A percentile compares a stretch with the other conserved stretches of the same genome.
phyloP scores from a whole-genome alignment of 192 early-diverging fungal genomes.

The Umbelopsis sp. region DNA sequence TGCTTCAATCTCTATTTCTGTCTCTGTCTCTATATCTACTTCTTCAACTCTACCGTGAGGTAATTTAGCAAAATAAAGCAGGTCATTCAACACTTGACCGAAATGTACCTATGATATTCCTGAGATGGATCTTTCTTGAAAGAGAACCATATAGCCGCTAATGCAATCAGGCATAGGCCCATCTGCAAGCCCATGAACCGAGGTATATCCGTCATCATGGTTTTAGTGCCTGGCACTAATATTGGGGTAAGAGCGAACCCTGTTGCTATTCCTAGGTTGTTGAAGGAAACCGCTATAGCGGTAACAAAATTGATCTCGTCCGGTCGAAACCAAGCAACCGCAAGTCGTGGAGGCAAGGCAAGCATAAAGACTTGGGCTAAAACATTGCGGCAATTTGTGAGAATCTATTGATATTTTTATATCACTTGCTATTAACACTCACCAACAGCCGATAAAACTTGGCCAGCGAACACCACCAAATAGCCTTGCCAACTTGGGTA shows the following conservation, averaged over 20 bases:
- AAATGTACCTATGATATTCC: not conserved
- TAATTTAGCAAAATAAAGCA: not conserved
- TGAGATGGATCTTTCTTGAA: not conserved
- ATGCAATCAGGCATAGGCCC: not conserved
- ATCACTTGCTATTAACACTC: not conserved
- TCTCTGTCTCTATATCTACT: not conserved
- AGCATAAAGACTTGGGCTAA: conserved; percentile 44
- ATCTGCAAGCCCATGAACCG: conserved; percentile 38
- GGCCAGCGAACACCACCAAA: conserved; percentile 38
- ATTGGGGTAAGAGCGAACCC: conserved; percentile 46
- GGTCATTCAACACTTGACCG: no score
- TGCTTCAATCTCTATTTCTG: not conserved
- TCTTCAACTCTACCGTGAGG: not conserved
- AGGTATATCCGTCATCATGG: conserved; percentile 40
- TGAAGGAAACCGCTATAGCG: conserved; percentile 43
- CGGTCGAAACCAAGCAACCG: conserved; percentile 44
- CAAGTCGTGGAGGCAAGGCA: conserved; percentile 38
- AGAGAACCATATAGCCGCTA: not conserved
- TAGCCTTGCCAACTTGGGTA: conserved; percentile 34
- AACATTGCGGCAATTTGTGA: not conserved
- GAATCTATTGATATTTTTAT: not conserved
- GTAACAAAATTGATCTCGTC: conserved; percentile 47
- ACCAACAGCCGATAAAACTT: conserved; percentile 42
- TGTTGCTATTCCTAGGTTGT: conserved; percentile 46
- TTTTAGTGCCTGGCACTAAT: conserved; percentile 33